Percentiles rank a stretch among this genome's conserved stretches.
phyloP scores from a whole-genome alignment of 768 basidiomycete species.

The Leucocoprinus leucothites region DNA sequence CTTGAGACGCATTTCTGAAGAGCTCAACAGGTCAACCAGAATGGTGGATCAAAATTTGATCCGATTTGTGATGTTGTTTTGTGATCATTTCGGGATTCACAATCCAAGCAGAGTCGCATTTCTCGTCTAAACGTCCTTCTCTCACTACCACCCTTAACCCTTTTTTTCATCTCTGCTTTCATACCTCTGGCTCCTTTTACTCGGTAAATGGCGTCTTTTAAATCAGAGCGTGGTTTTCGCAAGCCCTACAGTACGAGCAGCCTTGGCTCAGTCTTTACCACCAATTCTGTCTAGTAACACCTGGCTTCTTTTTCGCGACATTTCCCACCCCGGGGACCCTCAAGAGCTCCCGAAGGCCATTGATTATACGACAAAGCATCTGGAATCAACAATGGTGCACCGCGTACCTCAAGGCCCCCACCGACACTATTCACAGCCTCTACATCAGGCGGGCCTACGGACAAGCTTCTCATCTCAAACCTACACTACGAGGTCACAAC shows the following conservation, averaged over 20 bases:
- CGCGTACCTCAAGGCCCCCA: conserved; percentile 18
- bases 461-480: conserved; percentile 60
- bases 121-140: conserved; percentile 8
- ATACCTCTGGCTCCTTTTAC: conserved; percentile 7
- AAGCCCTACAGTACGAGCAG: conserved; percentile 28
- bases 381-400: conserved; percentile 44
- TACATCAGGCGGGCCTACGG: conserved; percentile 28
- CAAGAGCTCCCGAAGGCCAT: conserved; percentile 53
- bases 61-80: conserved; percentile 2
- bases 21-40: neutral
- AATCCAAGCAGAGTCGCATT: neutral
- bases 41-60: neutral
- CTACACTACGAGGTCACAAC: conserved; percentile 90
- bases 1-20: too few relatives aligned
- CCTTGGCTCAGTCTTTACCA: neutral
- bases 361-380: conserved; percentile 69
- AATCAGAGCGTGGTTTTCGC: conserved; percentile 16
- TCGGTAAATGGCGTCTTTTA: conserved; percentile 22
- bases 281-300: neutral
- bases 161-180: neutral
- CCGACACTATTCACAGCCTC: conserved; percentile 13
- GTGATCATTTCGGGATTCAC: conserved; percentile 1
- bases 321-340: conserved; percentile 46
- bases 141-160: conserved; percentile 11
- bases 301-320: neutral